Evolutionary conservation across 768 basidiomycete species (phyloP), one percentile per base, ranked within the genome.

Genomic region (Kwoniella dejecticola): DNA sequence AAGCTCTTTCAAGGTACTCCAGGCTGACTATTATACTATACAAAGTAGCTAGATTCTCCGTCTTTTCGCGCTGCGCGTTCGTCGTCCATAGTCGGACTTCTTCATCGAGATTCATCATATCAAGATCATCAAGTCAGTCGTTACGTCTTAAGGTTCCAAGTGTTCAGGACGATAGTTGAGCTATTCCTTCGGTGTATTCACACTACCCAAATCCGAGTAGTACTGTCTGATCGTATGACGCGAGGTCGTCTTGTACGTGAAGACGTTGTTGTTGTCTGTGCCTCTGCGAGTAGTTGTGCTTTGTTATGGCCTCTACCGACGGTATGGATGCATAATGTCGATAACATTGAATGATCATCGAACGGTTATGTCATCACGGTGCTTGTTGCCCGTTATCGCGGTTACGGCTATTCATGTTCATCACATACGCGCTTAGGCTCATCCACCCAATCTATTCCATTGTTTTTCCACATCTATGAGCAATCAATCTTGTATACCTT

Each of bases 1-100:
- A 98, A 0, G 93, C 95, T 41, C 92, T 84, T 78, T 99, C 95
- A 23, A 97, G 87, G 75, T 94, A 97, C 71, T 98, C 93, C 11
- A 99, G 82, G 2, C 89, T 85, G 46, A 94, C 88, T 60, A 96
- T 86, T 70, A 99, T 90, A 7, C 91, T 89, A 70, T 89, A 99
- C 5, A 99, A 82, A 3, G 91, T 98, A 0, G 91, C 89, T 17
- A 93, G 82, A 11, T 89, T 87, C 72, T 89, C 92, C 70, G 88
- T 88, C 72, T 87, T 87, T 76, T 97, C 96, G 50, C 95, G 83
- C 72, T 96, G 92, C 6, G 89, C 83, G 73, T 95, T 95, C 27
- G 85, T 90, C 13, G 84, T 86, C 81, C 90, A 91, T 12, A 96
- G 82, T 31, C 94, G 85, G 7, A 88, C 92, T 77, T 97, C 94